These are phyloP conservation scores for Aspergillus steynii DNA, from an alignment of 495 filamentous ascomycete species.

Conservation along the genomic window DNA sequence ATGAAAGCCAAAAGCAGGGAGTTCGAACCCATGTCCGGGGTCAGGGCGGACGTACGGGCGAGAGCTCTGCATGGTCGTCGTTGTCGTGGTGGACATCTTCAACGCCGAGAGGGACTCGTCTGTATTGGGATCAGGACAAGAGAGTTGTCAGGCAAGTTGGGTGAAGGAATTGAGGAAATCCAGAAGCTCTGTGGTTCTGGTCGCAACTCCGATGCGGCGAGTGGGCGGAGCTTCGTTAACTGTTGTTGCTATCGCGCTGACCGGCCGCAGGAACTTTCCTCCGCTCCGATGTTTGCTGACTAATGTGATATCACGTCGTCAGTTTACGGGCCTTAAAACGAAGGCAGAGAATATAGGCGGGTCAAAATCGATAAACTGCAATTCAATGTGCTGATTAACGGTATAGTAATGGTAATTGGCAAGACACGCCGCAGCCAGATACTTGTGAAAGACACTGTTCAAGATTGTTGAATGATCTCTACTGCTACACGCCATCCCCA, in stretches of 20 bases:
- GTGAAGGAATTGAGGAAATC: neutral
- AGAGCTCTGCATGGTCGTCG: constrained; percentile 67
- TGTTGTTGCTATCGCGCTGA: no score
- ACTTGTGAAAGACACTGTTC: no score
- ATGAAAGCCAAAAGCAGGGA: neutral
- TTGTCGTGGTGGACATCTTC: constrained; percentile 75
- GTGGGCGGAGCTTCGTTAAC: neutral
- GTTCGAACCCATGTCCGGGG: constrained; percentile 1
- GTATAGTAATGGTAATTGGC: no score
- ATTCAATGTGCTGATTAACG: no score
- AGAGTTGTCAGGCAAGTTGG: neutral
- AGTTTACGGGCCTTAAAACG: no score
- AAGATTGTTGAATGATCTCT: neutral
- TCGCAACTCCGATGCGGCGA: neutral
- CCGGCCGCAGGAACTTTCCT: neutral
- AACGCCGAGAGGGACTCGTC: neutral
- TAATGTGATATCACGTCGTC: neutral
- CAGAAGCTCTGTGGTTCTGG: neutral
- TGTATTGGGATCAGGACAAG: neutral
- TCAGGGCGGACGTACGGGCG: constrained; percentile 52
- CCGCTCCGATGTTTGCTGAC: neutral
- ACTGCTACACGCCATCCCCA: neutral
- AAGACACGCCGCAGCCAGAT: no score
- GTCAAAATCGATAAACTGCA: no score
- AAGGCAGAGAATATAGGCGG: no score